phyloP scores from a whole-genome alignment of 164 flowering plant species.

The Liquidambar formosana region DNA sequence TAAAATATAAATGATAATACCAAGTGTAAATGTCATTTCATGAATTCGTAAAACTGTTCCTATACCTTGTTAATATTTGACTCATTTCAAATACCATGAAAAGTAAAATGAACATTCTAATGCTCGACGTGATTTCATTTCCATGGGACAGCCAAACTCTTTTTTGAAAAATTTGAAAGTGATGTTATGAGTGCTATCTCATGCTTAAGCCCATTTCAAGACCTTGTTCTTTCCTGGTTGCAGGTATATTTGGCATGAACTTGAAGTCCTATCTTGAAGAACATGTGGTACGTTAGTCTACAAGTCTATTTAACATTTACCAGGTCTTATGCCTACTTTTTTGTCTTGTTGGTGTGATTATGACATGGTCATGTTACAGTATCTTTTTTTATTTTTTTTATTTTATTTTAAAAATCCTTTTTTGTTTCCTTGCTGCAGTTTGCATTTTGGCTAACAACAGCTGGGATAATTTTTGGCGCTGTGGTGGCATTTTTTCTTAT shows the following conservation, averaged over 20 bases:
- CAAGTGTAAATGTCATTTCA: neutral
- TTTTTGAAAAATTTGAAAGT: neutral
- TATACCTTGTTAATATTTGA: neutral
- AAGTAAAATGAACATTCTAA: neutral
- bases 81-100: neutral
- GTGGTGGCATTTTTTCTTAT: conserved; percentile 70
- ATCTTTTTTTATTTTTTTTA: neutral
- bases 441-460: conserved; percentile 94
- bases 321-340: neutral
- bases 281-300: conserved; percentile 61
- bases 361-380: neutral
- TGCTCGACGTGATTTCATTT: neutral
- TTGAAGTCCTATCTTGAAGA: conserved; percentile 94
- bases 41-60: neutral
- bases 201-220: neutral
- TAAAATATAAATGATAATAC: neutral
- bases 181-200: neutral
- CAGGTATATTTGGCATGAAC: conserved; percentile 99
- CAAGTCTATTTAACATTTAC: neutral
- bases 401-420: too few species aligned
- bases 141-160: neutral
- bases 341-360: neutral
- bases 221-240: conserved; percentile 12
- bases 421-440: conserved; percentile 48
- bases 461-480: conserved; percentile 77